phyloP scores from a whole-genome alignment of 345 rosid genomes.

The Corchorus capsularis region DNA sequence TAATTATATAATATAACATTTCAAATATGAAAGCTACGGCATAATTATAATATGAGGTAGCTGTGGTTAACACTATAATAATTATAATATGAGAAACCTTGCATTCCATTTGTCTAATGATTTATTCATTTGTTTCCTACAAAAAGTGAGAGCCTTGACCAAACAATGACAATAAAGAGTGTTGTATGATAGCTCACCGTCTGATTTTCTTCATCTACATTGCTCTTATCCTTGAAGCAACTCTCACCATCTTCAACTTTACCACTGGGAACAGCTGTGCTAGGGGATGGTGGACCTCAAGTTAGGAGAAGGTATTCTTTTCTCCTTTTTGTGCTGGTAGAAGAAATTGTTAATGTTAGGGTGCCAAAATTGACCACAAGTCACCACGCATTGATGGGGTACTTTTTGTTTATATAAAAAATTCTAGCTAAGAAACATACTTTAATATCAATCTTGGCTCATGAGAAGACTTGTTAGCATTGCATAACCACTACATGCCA shows the following conservation, averaged over 20 bases:
- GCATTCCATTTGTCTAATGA: neutral
- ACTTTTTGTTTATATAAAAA: neutral
- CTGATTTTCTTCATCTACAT: constrained; percentile 64
- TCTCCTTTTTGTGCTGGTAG: constrained; percentile 69
- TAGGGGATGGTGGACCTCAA: constrained; percentile 67
- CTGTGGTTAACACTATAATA: neutral
- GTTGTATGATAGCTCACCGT: constrained; percentile 40
- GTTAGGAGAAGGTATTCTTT: constrained; percentile 87
- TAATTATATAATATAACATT: too few relatives aligned
- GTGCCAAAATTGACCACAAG: neutral
- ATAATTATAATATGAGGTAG: too few relatives aligned
- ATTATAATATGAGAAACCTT: neutral
- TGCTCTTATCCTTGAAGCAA: constrained; percentile 62
- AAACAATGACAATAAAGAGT: neutral
- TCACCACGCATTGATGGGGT: neutral
- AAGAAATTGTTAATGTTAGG: neutral
- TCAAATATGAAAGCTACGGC: too few relatives aligned
- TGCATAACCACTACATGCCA: constrained; percentile 83
- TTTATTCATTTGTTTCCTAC: neutral
- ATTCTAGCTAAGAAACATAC: constrained; percentile 42
- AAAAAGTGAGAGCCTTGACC: neutral
- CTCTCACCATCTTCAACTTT: constrained; percentile 55
- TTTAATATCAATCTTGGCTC: constrained; percentile 84
- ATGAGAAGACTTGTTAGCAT: constrained; percentile 94
- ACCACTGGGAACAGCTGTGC: constrained; percentile 48